Conservation (phyloP, 441 rosid species). For the Manihot esculenta region DNA sequence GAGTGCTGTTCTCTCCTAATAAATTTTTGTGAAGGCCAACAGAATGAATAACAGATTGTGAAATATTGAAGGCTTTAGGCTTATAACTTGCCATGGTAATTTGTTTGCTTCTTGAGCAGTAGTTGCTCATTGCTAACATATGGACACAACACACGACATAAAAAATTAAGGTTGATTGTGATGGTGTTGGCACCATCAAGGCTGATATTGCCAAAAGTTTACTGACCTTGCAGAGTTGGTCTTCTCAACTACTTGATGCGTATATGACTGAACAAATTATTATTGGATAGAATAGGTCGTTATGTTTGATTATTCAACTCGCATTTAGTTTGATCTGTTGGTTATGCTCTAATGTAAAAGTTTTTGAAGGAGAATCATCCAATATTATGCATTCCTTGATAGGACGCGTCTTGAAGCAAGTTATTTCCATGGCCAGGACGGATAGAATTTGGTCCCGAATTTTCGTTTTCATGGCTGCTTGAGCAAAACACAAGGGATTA, state of each 20-base stretch:
- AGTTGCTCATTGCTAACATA: background rate
- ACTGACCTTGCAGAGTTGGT: background rate
- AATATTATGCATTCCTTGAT: no score
- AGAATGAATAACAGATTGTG: background rate
- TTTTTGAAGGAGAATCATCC: background rate
- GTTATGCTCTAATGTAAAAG: background rate
- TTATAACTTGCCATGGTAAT: background rate
- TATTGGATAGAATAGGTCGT: background rate
- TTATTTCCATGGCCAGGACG: constrained; percentile 17
- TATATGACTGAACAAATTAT: background rate
- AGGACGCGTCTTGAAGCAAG: background rate
- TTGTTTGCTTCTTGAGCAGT: background rate
- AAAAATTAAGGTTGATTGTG: background rate
- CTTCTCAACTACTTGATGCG: background rate
- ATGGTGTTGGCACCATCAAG: background rate
- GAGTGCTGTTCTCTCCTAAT: background rate
- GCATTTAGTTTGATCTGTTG: background rate
- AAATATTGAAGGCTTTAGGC: background rate
- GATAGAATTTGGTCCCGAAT: constrained; percentile 12
- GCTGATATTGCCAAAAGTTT: background rate
- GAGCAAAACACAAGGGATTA: background rate
- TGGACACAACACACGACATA: background rate
- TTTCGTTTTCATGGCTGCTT: background rate
- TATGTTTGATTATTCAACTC: background rate
- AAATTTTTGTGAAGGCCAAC: background rate